Base-by-base conservation (phyloP, 805 yeast species). In the Jamesozyma jinghongensis region DNA sequence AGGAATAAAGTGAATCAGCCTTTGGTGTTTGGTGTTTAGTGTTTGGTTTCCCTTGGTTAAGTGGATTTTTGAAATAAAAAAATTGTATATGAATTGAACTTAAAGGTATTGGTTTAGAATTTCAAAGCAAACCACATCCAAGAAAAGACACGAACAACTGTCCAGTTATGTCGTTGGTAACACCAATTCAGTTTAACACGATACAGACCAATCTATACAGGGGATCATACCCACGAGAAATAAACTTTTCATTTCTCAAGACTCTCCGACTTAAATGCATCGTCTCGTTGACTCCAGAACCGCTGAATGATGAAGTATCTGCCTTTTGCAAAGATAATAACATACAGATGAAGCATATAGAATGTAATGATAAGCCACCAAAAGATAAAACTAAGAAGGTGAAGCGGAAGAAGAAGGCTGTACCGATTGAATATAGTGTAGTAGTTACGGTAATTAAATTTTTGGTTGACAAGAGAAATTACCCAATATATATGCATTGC, bases 401-500 rank as follows among this genome's bases (percentile, higher is more conserved):
- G 2, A 85, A 84, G 57, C 81, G 85, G 14, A 84, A 85, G 68
- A 84, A 85, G 57, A 68, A 94, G 51, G 83, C 83, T 1, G 88
- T 86, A 4, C 94, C 95, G 1, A 67, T 88, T 30, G 85, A 81
- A 18, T 75, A 77, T 50, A 70, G 74, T 12, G 73, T 77, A 1
- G 82, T 82, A 0, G 58, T 71, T 1, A 65, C 69, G 37, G 81
- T 81, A 1, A 60, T 90, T n/a, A 75, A 74, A 44, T 63, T 75
- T 31, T 65, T 87, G 44, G 66, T 81, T 12, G 77, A 81, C 53
- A 65, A 68, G 19, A 70, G 72, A 16, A 65, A 70, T 47, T 74
- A 79, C 10, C 95, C 97, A 0, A 66, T 82, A 2, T 88, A 83
- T 56, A 59, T 90, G 4, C 96, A 90, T 61, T 90, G 97, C 59